These are phyloP conservation scores for Themeda triandra DNA, from an alignment of 176 grass and related monocot species.

Conservation along the genomic window DNA sequence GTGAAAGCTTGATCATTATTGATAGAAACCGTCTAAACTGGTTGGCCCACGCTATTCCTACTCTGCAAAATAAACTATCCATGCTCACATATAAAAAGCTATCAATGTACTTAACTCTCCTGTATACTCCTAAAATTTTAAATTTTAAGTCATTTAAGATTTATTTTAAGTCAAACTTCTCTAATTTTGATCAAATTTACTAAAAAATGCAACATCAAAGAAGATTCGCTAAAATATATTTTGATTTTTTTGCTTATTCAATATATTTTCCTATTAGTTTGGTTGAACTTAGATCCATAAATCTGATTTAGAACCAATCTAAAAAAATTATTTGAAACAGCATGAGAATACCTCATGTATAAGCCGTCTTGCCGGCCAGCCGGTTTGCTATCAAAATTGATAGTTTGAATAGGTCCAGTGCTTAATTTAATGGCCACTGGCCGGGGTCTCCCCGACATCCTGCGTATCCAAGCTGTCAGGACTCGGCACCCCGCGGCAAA, in stretches of 20 bases:
- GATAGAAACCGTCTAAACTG: no score
- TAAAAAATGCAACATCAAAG: not conserved
- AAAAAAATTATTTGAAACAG: no score
- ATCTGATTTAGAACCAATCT: no score
- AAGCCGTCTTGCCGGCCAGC: not conserved
- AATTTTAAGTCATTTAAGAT: not conserved
- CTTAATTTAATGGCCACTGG: not conserved
- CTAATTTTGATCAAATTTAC: not conserved
- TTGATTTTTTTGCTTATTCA: not conserved
- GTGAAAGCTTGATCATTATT: no score
- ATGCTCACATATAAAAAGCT: no score
- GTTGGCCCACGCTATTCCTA: no score
- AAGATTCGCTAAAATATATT: not conserved
- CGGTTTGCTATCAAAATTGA: not conserved
- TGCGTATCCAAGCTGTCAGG: not conserved
- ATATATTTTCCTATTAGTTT: not conserved
- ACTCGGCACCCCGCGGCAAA: not conserved
- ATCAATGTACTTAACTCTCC: no score
- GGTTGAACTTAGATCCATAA: not conserved
- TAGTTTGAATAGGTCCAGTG: not conserved
- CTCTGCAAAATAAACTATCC: no score
- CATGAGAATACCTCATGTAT: not conserved
- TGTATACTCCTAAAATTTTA: not conserved
- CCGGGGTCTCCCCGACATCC: not conserved
- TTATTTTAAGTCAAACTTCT: not conserved